Evolutionary conservation across 768 basidiomycete genomes (phyloP).

Genomic region (Auricularia sp.): DNA sequence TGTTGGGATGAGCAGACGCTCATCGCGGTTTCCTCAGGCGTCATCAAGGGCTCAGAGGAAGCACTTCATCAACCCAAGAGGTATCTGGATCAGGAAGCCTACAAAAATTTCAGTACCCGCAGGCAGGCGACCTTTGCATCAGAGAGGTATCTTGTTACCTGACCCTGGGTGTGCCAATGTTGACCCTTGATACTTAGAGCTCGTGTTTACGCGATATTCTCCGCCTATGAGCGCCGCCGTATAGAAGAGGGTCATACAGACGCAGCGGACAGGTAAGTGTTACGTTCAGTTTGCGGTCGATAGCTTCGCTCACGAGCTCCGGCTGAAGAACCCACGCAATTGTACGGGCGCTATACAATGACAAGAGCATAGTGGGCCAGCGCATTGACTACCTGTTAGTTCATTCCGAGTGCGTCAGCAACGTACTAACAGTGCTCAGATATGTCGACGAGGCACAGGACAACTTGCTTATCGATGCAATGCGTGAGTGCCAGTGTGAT

Average conservation of each 20-base stretch:
- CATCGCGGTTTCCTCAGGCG: constrained; percentile 25
- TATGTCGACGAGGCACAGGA: constrained; percentile 73
- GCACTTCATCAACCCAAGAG: constrained; percentile 26
- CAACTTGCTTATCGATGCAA: constrained; percentile 53
- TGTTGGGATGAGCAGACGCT: not conserved
- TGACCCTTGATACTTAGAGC: constrained; percentile 6
- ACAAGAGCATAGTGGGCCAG: constrained; percentile 23
- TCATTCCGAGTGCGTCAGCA: not conserved
- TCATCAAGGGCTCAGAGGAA: constrained; percentile 59
- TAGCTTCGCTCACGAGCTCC: not conserved
- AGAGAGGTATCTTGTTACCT: constrained; percentile 21
- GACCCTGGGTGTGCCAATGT: not conserved
- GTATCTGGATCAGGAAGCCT: constrained; percentile 34
- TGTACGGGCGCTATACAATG: constrained; percentile 23
- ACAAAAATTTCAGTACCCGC: constrained; percentile 40
- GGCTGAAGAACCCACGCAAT: constrained; percentile 40
- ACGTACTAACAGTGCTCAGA: constrained; percentile 21
- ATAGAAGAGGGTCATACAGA: constrained; percentile 35
- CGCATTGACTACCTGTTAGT: constrained; percentile 48
- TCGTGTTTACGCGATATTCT: constrained; percentile 43
- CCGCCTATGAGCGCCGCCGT: constrained; percentile 40
- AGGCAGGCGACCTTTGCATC: constrained; percentile 44
- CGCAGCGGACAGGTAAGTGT: constrained; percentile 43
- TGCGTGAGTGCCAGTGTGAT: constrained; percentile 29
- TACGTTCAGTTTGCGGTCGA: too few relatives aligned